Conservation (phyloP, 345 rosid species). For the Salix purpurea region DNA sequence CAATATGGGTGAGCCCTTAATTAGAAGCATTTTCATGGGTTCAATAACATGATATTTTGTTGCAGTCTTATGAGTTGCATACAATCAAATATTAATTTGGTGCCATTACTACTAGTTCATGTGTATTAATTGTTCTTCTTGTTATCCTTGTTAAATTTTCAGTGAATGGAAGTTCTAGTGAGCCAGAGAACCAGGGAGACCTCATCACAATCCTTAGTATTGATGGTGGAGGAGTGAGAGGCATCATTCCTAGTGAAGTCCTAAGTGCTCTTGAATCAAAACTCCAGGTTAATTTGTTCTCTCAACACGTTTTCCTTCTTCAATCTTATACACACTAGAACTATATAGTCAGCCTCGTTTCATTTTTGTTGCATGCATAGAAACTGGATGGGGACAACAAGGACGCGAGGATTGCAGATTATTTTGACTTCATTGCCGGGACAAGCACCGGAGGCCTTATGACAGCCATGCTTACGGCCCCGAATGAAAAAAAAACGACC, state of each 20-base stretch:
- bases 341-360: not conserved
- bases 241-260: not conserved
- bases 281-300: not conserved
- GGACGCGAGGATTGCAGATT: not conserved
- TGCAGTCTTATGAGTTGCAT: too few species aligned
- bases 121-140: not conserved
- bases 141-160: too few species aligned
- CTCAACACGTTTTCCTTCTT: too few species aligned
- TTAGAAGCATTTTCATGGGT: too few species aligned
- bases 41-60: too few species aligned
- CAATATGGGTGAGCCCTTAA: too few species aligned
- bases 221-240: not conserved
- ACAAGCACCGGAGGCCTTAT: not conserved
- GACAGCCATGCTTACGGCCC: not conserved
- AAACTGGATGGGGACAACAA: not conserved
- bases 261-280: not conserved
- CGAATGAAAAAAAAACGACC: not conserved
- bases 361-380: not conserved
- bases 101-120: too few species aligned
- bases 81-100: too few species aligned
- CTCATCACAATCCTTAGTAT: not conserved
- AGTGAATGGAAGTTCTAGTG: not conserved
- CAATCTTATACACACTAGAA: too few species aligned
- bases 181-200: not conserved
- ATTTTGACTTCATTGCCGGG: not conserved